Conservation (phyloP, 768 basidiomycete species). For the Mycena polygramma region DNA sequence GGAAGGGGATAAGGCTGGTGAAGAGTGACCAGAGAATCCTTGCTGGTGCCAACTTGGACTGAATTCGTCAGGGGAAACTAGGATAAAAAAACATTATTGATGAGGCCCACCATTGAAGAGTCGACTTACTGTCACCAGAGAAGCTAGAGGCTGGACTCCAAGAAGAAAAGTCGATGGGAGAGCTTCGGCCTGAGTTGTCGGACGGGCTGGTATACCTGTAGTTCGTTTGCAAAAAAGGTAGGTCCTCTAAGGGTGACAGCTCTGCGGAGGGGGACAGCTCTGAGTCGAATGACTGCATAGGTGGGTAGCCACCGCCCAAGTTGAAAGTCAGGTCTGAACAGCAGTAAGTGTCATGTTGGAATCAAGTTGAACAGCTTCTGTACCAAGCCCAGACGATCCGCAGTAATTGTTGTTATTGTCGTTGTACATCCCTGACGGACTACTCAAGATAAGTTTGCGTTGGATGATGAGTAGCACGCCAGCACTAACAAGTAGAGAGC, state of each 20-base stretch:
- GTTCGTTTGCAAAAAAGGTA: conserved; percentile 19
- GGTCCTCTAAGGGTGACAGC: conserved; percentile 27
- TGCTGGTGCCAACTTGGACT: conserved; percentile 14
- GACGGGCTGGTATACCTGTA: conserved; percentile 28
- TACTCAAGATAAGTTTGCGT: conserved; percentile 19
- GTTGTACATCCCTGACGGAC: conserved; percentile 31
- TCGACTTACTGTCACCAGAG: conserved; percentile 33
- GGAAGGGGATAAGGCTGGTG: conserved; percentile 16
- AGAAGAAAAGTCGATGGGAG: conserved; percentile 25
- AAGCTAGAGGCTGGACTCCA: conserved; percentile 35
- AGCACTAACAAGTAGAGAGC: conserved; percentile 14
- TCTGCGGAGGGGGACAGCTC: conserved; percentile 23
- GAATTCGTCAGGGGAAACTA: conserved; percentile 34
- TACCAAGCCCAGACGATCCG: conserved; percentile 19
- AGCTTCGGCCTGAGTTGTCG: conserved; percentile 33
- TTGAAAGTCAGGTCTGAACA: conserved; percentile 23
- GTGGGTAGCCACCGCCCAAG: conserved; percentile 17
- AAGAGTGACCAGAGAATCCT: conserved; percentile 27
- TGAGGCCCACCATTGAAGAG: neutral
- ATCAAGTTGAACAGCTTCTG: conserved; percentile 4
- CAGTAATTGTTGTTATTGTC: conserved; percentile 31
- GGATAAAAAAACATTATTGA: neutral
- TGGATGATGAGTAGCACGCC: neutral
- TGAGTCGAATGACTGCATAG: conserved; percentile 33
- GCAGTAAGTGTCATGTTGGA: neutral